These are phyloP conservation scores for Akanthomyces dipterigenus DNA, from an alignment of 2,329 filamentous ascomycete genomes.

Conservation along the genomic window DNA sequence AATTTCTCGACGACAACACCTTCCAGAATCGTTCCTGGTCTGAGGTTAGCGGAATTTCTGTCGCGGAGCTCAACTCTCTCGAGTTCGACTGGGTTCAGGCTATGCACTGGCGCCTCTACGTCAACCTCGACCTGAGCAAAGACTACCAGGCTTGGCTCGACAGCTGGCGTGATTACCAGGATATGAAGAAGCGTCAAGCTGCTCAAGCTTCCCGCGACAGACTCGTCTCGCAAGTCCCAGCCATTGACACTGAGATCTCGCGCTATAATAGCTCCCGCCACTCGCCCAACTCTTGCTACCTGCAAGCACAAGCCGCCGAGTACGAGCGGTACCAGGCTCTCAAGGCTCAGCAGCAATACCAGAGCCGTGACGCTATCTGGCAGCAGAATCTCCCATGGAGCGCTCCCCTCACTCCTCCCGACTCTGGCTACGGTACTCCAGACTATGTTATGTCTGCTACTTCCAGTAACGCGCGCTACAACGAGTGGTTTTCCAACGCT, in stretches of 20 bases:
- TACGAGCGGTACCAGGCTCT: slow-evolving; percentile 42
- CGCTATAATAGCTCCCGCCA: slow-evolving; percentile 32
- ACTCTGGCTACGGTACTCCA: slow-evolving; percentile 56
- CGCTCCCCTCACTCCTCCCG: slow-evolving; percentile 50
- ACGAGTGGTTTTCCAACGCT: slow-evolving; percentile 49
- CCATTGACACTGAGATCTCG: slow-evolving; percentile 37
- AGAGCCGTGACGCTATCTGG: slow-evolving; percentile 39
- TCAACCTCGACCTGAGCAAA: slow-evolving; percentile 71
- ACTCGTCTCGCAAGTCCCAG: slow-evolving; percentile 40
- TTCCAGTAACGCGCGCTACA: slow-evolving; percentile 48
- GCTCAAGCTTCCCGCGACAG: slow-evolving; percentile 43
- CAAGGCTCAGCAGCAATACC: slow-evolving; percentile 38
- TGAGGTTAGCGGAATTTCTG: slow-evolving; percentile 84
- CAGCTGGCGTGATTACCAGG: slow-evolving; percentile 53
- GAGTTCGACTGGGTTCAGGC: slow-evolving; percentile 83
- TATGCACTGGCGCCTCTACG: slow-evolving; percentile 79
- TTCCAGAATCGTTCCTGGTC: slow-evolving; percentile 98
- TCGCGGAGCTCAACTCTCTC: slow-evolving; percentile 74
- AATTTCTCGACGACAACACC: slow-evolving; percentile 94
- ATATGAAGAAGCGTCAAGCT: slow-evolving; percentile 47
- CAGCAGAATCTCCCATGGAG: slow-evolving; percentile 39
- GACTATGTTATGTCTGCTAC: slow-evolving; percentile 51
- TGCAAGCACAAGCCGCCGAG: slow-evolving; percentile 49
- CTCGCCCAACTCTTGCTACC: slow-evolving; percentile 38
- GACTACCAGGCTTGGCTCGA: slow-evolving; percentile 59